Base-by-base conservation (phyloP, 305 asterid species). In the Rubia tinctorum region DNA sequence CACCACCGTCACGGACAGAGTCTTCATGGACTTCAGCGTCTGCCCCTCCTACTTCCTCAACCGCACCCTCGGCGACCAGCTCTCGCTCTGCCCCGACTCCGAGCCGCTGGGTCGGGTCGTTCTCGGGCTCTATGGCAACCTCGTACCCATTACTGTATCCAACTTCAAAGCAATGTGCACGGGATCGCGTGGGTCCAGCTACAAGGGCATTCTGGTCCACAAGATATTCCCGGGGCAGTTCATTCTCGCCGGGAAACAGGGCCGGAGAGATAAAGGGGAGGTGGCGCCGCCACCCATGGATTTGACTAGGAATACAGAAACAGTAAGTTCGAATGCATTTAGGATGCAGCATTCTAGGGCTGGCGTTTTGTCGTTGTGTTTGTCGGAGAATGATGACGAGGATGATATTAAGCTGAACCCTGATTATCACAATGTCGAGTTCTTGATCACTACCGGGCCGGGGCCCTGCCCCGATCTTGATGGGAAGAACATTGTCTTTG, bases 371-470 rank as follows among this genome's bases (percentile, higher is more conserved):
- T 93, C 98, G 3, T 66, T 91, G 78, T 88, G 96, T 79, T 81
- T 93, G 81, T 85, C 96, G 1, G 97, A 93, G 82, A 93, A 93
- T 69, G 98, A 91, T 40, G 97, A 93, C 7, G 96, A 89, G 8
- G 96, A 91, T 59, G 89, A 87, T 40, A 11, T 90, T 73, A 91
- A 88, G 90, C 79, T 93, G 61, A 80, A 78, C 72, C 88, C 95
- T 0, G 71, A 88, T 76, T 93, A 93, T 75, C 97, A 87, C 64
- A 93, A 93, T 75, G 98, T 93, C 3, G 98, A 93, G 80, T 93
- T 93, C 87, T 84, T 93, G 91, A 80, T 91, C 74, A 93, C 98
- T 11, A 89, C 97, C 10, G 98, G 97, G 17, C 98, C 98, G n/a
- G 96, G 92, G 30, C 98, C 98, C 6, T 88, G 89, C 66, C 96